Base-by-base conservation (phyloP, 352 stramenopile genomes). In the Thalassiosira allenii region DNA sequence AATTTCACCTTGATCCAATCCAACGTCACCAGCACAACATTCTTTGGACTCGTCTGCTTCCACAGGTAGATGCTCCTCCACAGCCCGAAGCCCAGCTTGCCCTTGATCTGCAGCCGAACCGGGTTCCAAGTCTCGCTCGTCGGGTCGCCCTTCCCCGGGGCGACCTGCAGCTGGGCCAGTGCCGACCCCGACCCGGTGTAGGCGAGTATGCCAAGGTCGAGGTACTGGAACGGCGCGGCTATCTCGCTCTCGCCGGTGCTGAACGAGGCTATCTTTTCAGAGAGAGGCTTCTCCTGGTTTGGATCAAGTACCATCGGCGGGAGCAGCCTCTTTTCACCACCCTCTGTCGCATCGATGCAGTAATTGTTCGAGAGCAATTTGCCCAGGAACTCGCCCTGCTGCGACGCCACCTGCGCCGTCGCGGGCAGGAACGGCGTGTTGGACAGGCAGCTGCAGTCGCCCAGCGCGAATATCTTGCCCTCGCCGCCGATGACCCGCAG, bases 121-220 rank as follows among this genome's bases (percentile, higher is more conserved):
- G 91, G 67, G 58, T 87, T 79, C 41, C 93, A 94, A 25, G 65
- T 92, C 51, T 90, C 87, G 61, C 93, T 94, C 33, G 94, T 83
- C 0, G 76, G 68, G 51, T 66, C 49, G 2, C 72, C 68, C 29
- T 89, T 75, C 33, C 70, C 83, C 12, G 89, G 86, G 29, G 79
- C 75, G n/a, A 95, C 61, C 47, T 93, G 81, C 17, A 97, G 79
- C 69, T 97, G 92, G 20, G 93, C 94, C 41, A 97, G 81, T 11
- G 92, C 93, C n/a, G 88, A 91, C 6, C 83, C 89, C 22, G 79
- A 87, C 11, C 94, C 93, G 6, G 93, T 95, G 80, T 97, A 97
- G 8, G 94, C 92, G 8, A 97, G 73, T 62, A 96, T 96, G 25
- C 94, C 94, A 3, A 97, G 77, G 76, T 97, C 95, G 8, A 96